phyloP scores from a whole-genome alignment of 108 stramenopile genomes.

The Cyclotella atomus region DNA sequence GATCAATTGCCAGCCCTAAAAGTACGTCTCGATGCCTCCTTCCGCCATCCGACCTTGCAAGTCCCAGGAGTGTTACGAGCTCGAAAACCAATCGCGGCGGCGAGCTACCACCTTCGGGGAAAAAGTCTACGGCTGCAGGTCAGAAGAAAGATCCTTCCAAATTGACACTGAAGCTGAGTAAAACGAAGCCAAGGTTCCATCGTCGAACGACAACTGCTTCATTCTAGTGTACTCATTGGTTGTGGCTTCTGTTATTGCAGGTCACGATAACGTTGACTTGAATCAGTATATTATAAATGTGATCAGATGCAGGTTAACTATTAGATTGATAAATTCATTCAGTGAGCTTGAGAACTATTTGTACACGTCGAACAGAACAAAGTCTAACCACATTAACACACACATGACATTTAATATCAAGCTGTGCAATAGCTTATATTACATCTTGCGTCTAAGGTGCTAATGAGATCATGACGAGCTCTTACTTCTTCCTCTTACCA shows the following conservation, averaged over 20 bases:
- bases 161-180: not conserved
- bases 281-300: no score
- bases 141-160: not conserved
- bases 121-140: not conserved
- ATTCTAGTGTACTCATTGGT: not conserved
- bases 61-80: not conserved
- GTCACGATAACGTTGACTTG: not conserved
- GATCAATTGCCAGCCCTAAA: not conserved
- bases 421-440: no score
- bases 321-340: no score
- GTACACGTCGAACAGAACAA: no score
- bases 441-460: no score
- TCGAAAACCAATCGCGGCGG: not conserved
- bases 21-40: not conserved
- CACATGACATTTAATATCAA: no score
- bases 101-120: conserved; percentile 9
- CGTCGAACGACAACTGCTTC: not conserved
- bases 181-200: not conserved
- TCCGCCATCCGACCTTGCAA: not conserved
- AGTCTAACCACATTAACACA: no score
- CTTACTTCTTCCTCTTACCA: not conserved
- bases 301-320: no score
- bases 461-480: no score
- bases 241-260: not conserved
- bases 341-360: no score